Base-by-base conservation (phyloP, 2,329 filamentous ascomycete genomes). In the Rosellinia necatrix region DNA sequence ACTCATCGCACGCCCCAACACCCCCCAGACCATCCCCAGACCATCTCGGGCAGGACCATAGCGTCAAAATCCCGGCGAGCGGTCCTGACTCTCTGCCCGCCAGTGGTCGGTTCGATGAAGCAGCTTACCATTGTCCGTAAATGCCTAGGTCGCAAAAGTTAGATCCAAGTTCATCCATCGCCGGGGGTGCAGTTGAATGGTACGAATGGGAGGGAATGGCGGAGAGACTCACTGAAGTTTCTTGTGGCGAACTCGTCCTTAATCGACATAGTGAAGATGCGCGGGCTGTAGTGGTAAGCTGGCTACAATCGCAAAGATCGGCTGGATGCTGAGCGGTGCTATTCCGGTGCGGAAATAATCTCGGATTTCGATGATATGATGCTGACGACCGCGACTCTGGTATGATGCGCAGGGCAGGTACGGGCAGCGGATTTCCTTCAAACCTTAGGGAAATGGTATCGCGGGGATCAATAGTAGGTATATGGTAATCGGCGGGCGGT, bases 61-160 rank as follows among this genome's bases (percentile, higher is more conserved):
- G 43, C 15, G 8, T 46, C 3, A 40, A 13, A 10, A 5, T 48
- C n/a, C 21, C 5, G 8, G 37, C 3, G n/a, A 32, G 27, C 4
- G 3, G 25, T 40, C 25, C n/a, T 21, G 53, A 29, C 47, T 42
- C 46, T 53, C 52, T 25, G 30, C 37, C 12, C 29, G 49, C 25
- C 19, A n/a, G 17, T 43, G 2, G 37, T 50, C 13, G 13, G 34
- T 47, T 43, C 21, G 22, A 15, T 9, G 43, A 21, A 13, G 25
- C 53, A 58, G 71, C 84, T 81, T 80, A 89, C 86, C 86, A 89
- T 87, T 89, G 86, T 74, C 84, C 86, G 69, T 89, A 89, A 75
- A 89, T 89, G 75, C 86, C 86, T 89, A 65, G 55, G 29, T 46
- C 35, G 17, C 17, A 24, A 52, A 29, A 15, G 48, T 78, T 67